A percentile compares a stretch with the other conserved stretches of the same genome.
These are phyloP conservation scores for Tricholoma sp. DNA, from an alignment of 768 basidiomycete genomes.

Conservation along the genomic window DNA sequence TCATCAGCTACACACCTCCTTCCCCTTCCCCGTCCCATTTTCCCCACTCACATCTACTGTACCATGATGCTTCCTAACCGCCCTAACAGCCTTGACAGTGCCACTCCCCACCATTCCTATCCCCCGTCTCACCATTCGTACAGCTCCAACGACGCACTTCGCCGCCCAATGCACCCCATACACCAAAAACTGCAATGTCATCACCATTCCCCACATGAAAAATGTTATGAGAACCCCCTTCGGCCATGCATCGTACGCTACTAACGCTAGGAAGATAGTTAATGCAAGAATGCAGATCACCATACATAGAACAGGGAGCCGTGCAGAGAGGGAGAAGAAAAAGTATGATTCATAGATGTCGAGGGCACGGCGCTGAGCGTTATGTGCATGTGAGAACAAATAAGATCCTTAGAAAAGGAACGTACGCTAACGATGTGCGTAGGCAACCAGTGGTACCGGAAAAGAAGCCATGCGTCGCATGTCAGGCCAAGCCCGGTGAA, in stretches of 20 bases:
- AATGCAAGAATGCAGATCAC: slow-evolving; percentile 51
- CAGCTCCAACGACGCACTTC: not conserved
- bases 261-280: slow-evolving; percentile 53
- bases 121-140: not conserved
- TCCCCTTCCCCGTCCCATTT: too few relatives aligned
- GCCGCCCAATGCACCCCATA: slow-evolving; percentile 38
- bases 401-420: not conserved
- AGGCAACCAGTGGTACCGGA: slow-evolving; percentile 54
- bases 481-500: slow-evolving; percentile 63
- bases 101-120: not conserved
- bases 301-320: slow-evolving; percentile 60
- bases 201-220: slow-evolving; percentile 50
- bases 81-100: too few relatives aligned
- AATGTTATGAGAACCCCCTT: slow-evolving; percentile 54
- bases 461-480: slow-evolving; percentile 60
- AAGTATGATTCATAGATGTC: slow-evolving; percentile 60
- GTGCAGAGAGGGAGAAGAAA: slow-evolving; percentile 65
- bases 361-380: slow-evolving; percentile 36
- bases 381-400: not conserved
- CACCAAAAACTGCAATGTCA: slow-evolving; percentile 64
- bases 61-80: too few relatives aligned
- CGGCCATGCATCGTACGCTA: slow-evolving; percentile 64
- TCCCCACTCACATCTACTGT: too few relatives aligned
- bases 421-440: slow-evolving; percentile 50
- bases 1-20: too few relatives aligned